Evolutionary conservation across 495 filamentous ascomycete genomes (phyloP).

Genomic region (Tuber borchii): DNA sequence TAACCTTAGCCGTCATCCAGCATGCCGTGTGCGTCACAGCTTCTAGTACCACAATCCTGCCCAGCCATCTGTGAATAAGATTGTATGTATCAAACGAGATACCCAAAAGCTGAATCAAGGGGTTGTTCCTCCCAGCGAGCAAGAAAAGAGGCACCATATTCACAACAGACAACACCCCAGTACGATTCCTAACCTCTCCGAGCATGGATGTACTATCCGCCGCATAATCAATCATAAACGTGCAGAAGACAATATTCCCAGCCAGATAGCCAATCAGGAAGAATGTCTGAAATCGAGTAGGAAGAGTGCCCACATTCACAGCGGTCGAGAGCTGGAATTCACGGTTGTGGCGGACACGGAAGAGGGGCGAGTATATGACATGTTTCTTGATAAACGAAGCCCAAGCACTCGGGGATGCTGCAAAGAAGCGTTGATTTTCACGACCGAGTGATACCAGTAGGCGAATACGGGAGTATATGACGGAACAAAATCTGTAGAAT

Average conservation of each 20-base stretch:
- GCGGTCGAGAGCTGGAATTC: conserved; percentile 80
- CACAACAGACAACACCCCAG: conserved; percentile 70
- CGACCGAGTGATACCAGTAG: conserved; percentile 62
- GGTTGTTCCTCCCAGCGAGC: conserved; percentile 86
- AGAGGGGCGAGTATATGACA: conserved; percentile 73
- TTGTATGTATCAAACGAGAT: conserved; percentile 98
- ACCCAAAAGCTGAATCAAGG: conserved; percentile 70
- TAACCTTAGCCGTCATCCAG: conserved; percentile 47
- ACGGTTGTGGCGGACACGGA: conserved; percentile 76
- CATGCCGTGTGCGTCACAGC: conserved; percentile 65
- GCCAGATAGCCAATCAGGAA: conserved; percentile 65
- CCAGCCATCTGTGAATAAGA: conserved; percentile 89
- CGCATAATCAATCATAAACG: conserved; percentile 60
- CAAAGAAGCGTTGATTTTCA: conserved; percentile 58
- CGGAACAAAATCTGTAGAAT: conserved; percentile 53
- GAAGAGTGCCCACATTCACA: conserved; percentile 83
- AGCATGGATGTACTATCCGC: conserved; percentile 50
- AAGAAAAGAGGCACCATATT: conserved; percentile 91
- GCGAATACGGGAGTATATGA: conserved; percentile 63
- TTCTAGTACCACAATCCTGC: conserved; percentile 75
- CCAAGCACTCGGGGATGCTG: conserved; percentile 45
- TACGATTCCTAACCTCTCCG: conserved; percentile 71
- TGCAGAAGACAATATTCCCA: conserved; percentile 73
- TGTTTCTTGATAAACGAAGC: conserved; percentile 72
- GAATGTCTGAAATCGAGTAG: conserved; percentile 73